Evolutionary conservation across 2,329 filamentous ascomycete genomes (phyloP), one percentile per base, ranked within the genome.

Genomic region (Helicocarpus griseus): DNA sequence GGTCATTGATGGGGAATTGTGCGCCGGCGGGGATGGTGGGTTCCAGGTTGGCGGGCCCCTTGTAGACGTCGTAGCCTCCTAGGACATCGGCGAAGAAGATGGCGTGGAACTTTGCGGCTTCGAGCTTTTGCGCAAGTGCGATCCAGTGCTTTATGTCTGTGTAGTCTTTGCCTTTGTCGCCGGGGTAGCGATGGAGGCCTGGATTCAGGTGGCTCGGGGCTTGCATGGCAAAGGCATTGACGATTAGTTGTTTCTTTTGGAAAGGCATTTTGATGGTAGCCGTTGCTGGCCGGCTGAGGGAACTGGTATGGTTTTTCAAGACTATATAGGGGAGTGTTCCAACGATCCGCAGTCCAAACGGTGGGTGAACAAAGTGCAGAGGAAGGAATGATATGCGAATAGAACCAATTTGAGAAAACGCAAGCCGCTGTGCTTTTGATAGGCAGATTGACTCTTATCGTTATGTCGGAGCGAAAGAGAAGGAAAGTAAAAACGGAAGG

Each of bases 21-120:
- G 70, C 69, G 7, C 61, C 72, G 0, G 65, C 63, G 9, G 63
- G 63, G 22, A 73, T 63, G 0, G 69, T 66, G 1, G 69, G 69
- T 3, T 63, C 60, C 4, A 68, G 61, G 53, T 71, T 71, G 2
- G 61, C 60, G 5, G 68, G 69, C 0, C 69, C 69, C 28, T 69
- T 69, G 63, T 75, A 75, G 21, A 74, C 69, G 54, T 73, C 72
- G 58, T 74, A 74, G 19, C 68, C 67, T 2, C 73, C 73, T 0
- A 76, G 64, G 2, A 75, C 70, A 53, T 77, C 75, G 3, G 75
- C 75, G 44, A 78, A 69, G 63, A 77, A 77, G 39, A 77, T 69
- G 9, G 69, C 73, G 53, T 77, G 74, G 54, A 77, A 76, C 29
- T 74, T 73, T 21, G 71, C 73, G 9, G 68, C 67, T 36, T 77